Evolutionary conservation across 345 rosid genomes (phyloP), one percentile per base, ranked within the genome.

Genomic region (Toxicodendron radicans): DNA sequence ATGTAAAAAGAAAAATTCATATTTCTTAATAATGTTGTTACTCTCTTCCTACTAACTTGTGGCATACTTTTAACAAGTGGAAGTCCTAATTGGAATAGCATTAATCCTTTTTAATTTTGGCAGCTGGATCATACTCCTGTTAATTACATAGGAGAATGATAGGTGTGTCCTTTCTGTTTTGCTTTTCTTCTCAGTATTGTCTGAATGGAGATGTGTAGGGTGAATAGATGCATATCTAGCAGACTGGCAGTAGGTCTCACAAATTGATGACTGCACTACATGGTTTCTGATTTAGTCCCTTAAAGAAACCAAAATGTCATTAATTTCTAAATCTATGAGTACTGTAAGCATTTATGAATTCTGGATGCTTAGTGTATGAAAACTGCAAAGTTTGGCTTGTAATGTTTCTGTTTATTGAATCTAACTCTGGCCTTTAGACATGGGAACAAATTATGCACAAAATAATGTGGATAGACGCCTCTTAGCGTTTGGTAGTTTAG

Each of bases 401-500:
- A 14, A 45, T 2, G 75, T 20, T 69, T 80, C 86, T 77, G 41
- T 64, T 78, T 73, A 63, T 79, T 70, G 84, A 83, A 83, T 83
- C 87, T 84, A 66, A 18, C 74, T 30, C 12, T 75, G 66, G 69
- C 60, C 71, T 78, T 82, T 72, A 80, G 80, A 80, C 80, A 76
- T 78, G 59, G 75, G 75, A 77, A 73, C 73, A 10, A 7, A 64
- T 68, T 48, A 64, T 63, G 57, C 60, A 38, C 64, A 64, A 76
- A 58, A 63, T 70, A 67, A 46, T 74, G 67, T 70, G 75, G 48
- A 35, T 16, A 57, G 70, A 41, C 41, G 10, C 79, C 63, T 75
- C 52, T 49, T 48, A 71, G 46, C 13, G 54, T 68, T 72, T 45
- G 73, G 73, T 79, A 62, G 73, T 73, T 75, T 67, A 72, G 48